These are phyloP conservation scores for Tricholomella constricta DNA, from an alignment of 768 basidiomycete genomes.

Conservation along the genomic window DNA sequence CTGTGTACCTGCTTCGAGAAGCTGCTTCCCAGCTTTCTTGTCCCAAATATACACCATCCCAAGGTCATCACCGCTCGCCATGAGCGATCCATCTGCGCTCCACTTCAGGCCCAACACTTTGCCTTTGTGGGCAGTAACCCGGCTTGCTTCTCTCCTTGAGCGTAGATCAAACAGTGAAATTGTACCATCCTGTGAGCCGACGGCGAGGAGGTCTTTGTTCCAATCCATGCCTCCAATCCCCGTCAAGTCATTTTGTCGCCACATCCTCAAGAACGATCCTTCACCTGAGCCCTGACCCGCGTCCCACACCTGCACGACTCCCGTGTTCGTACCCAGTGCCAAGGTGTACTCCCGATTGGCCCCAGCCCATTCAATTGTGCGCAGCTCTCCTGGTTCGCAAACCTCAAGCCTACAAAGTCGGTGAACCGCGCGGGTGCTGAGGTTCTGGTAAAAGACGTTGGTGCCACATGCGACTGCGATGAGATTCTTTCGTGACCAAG, in stretches of 20 bases:
- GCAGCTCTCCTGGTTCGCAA: constrained; percentile 36
- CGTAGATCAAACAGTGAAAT: constrained; percentile 70
- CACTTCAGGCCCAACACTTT: constrained; percentile 80
- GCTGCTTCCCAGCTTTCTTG: constrained; percentile 40
- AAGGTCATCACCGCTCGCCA: constrained; percentile 85
- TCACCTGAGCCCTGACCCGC: constrained; percentile 32
- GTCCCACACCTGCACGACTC: constrained; percentile 59
- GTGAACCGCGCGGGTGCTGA: constrained; percentile 53
- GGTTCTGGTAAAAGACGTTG: constrained; percentile 65
- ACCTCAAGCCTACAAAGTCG: constrained; percentile 46
- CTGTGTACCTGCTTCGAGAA: constrained; percentile 39
- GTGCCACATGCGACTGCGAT: constrained; percentile 65
- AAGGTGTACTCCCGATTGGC: constrained; percentile 41
- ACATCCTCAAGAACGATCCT: constrained; percentile 39
- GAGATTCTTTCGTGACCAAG: constrained; percentile 59
- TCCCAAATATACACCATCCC: constrained; percentile 91
- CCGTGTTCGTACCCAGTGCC: constrained; percentile 53
- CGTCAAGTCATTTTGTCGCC: constrained; percentile 35
- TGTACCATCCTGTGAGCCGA: constrained; percentile 64
- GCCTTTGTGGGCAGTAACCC: constrained; percentile 55
- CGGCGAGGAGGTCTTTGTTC: constrained; percentile 60
- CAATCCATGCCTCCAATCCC: constrained; percentile 47
- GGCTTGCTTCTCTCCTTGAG: constrained; percentile 30
- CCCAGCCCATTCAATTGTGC: constrained; percentile 55
- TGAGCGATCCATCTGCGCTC: constrained; percentile 69